phyloP scores from a whole-genome alignment of 805 yeast genomes.

The Candida silvicultrix region DNA sequence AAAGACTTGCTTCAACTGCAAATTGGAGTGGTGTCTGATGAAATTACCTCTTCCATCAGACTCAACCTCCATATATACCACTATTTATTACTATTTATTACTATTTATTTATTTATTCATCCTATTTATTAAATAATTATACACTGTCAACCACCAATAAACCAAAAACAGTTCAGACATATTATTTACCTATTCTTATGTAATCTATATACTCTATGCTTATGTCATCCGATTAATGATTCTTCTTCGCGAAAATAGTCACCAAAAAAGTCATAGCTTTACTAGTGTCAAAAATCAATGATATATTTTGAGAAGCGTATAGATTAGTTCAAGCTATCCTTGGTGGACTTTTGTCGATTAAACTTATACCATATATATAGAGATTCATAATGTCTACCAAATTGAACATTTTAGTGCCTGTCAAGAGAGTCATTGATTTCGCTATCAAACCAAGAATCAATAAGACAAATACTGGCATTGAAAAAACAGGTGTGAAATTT shows the following conservation, averaged over 20 bases:
- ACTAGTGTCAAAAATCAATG: too few species aligned
- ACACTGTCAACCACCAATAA: too few species aligned
- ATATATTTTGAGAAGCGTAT: too few species aligned
- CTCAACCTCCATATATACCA: too few species aligned
- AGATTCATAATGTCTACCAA: conserved; percentile 33
- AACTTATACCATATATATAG: too few species aligned
- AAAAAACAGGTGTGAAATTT: conserved; percentile 85
- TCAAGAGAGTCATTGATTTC: conserved; percentile 90
- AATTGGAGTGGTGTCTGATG: neutral
- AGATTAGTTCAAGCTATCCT: neutral
- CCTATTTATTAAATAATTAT: neutral
- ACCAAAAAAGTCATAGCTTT: neutral
- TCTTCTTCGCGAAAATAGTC: too few species aligned
- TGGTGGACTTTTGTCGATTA: neutral
- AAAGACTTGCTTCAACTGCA: neutral
- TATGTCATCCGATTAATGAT: too few species aligned
- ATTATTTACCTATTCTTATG: too few species aligned
- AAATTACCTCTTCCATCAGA: too few species aligned
- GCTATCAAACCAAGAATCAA: conserved; percentile 92
- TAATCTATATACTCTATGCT: neutral
- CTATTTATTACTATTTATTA: too few species aligned
- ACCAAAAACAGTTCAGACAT: too few species aligned
- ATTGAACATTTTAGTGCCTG: conserved; percentile 80
- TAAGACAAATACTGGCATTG: conserved; percentile 71
- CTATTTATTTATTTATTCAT: conserved; percentile 2